These are phyloP conservation scores for Dictyophora rubrovolvata DNA, from an alignment of 768 basidiomycete genomes.

Conservation along the genomic window DNA sequence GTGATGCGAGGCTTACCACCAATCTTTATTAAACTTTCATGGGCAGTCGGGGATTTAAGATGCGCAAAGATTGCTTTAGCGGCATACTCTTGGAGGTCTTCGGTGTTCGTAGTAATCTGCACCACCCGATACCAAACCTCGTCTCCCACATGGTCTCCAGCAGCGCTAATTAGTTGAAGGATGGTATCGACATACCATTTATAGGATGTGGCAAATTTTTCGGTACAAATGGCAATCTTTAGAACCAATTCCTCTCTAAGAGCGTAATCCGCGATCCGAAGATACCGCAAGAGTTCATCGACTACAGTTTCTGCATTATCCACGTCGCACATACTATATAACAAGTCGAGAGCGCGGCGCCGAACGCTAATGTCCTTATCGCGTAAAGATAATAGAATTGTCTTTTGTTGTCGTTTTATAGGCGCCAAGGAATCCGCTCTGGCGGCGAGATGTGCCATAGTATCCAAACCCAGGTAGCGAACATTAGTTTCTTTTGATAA, in stretches of 20 bases:
- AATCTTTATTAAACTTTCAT: constrained; percentile 92
- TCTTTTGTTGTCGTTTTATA: constrained; percentile 91
- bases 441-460: constrained; percentile 96
- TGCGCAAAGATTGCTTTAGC: constrained; percentile 87
- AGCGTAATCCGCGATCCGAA: constrained; percentile 93
- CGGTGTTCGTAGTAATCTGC: constrained; percentile 97
- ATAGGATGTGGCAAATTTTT: constrained; percentile 94
- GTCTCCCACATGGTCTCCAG: constrained; percentile 97
- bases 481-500: constrained; percentile 98
- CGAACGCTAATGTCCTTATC: constrained; percentile 98
- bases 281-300: constrained; percentile 86
- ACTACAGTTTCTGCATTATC: constrained; percentile 95
- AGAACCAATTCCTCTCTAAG: constrained; percentile 97
- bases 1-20: constrained; percentile 49
- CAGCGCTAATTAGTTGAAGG: constrained; percentile 87
- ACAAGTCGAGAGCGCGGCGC: constrained; percentile 83
- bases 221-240: constrained; percentile 97
- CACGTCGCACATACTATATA: constrained; percentile 99
- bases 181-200: constrained; percentile 99
- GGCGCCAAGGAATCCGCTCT: constrained; percentile 83
- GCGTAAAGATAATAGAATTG: constrained; percentile 87
- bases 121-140: constrained; percentile 99
- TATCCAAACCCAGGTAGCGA: constrained; percentile 92
- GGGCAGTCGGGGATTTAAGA: constrained; percentile 72
- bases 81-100: constrained; percentile 94